phyloP scores from a whole-genome alignment of 2,329 filamentous ascomycete species.

The Phialophora tarda region DNA sequence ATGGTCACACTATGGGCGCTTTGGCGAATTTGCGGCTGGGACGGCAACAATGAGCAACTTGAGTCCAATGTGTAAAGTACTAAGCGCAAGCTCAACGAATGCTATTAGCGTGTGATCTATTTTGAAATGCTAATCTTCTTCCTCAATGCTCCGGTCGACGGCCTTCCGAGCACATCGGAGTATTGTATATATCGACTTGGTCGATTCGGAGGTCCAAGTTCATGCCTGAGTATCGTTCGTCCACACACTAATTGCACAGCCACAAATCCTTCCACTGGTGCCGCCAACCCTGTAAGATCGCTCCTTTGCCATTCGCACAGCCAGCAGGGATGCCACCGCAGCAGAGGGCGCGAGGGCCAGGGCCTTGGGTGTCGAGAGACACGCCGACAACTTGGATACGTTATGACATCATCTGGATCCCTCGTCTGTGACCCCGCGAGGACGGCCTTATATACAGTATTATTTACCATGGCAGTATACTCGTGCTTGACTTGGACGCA shows the following conservation, averaged over 20 bases:
- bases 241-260: neutral
- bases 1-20: neutral
- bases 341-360: too few species aligned
- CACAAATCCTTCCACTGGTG: neutral
- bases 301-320: neutral
- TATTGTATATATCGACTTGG: neutral
- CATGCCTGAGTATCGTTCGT: neutral
- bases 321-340: neutral
- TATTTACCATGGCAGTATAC: too few species aligned
- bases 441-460: too few species aligned
- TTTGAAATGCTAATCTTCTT: neutral
- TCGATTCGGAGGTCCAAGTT: neutral
- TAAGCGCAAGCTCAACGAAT: constrained; percentile 7
- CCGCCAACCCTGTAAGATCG: neutral
- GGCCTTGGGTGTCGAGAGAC: too few species aligned
- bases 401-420: too few species aligned
- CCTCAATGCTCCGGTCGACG: neutral
- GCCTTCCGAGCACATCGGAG: neutral
- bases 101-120: neutral
- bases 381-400: too few species aligned
- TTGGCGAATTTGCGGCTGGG: neutral
- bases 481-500: too few species aligned
- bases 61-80: neutral
- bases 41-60: constrained; percentile 6
- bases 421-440: too few species aligned